Conservation (phyloP, 495 filamentous ascomycete genomes). For the Annulohypoxylon bovei region DNA sequence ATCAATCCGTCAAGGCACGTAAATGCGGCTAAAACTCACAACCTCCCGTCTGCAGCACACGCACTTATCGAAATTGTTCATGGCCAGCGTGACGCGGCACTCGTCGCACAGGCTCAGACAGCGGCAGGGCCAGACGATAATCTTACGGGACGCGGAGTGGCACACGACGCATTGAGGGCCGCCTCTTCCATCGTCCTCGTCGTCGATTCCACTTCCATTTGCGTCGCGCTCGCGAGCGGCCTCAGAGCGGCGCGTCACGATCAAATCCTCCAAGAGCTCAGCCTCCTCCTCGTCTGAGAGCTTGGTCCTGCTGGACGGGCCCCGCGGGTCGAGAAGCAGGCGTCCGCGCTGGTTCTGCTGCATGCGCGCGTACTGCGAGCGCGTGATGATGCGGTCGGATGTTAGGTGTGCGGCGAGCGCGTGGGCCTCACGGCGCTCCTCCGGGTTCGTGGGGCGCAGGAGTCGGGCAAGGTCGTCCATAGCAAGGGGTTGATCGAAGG, state of each 20-base stretch:
- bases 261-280: slow-evolving; percentile 80
- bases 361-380: slow-evolving; percentile 75
- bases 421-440: slow-evolving; percentile 81
- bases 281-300: slow-evolving; percentile 77
- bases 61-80: slow-evolving; percentile 96
- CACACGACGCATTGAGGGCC: slow-evolving; percentile 95
- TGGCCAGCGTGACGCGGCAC: slow-evolving; percentile 88
- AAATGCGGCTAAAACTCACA: slow-evolving; percentile 86
- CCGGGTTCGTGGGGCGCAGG: slow-evolving; percentile 79
- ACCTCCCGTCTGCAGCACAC: slow-evolving; percentile 92
- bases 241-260: slow-evolving; percentile 68
- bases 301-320: slow-evolving; percentile 47
- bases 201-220: slow-evolving; percentile 71
- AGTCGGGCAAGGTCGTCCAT: slow-evolving; percentile 78
- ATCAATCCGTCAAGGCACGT: slow-evolving; percentile 72
- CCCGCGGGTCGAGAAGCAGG: slow-evolving; percentile 62
- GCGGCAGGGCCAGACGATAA: slow-evolving; percentile 96
- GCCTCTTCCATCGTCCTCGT: slow-evolving; percentile 74
- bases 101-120: slow-evolving; percentile 96
- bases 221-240: slow-evolving; percentile 42
- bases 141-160: slow-evolving; percentile 83
- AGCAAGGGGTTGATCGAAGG: slow-evolving; percentile 72
- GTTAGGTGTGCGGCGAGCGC: slow-evolving; percentile 83
- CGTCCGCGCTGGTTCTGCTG: slow-evolving; percentile 71
- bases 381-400: slow-evolving; percentile 77